Percentiles rank a stretch among this genome's conserved stretches.
Evolutionary conservation across 176 grass and related monocot species (phyloP).

Genomic region (Ampelocalamus luodianensis): DNA sequence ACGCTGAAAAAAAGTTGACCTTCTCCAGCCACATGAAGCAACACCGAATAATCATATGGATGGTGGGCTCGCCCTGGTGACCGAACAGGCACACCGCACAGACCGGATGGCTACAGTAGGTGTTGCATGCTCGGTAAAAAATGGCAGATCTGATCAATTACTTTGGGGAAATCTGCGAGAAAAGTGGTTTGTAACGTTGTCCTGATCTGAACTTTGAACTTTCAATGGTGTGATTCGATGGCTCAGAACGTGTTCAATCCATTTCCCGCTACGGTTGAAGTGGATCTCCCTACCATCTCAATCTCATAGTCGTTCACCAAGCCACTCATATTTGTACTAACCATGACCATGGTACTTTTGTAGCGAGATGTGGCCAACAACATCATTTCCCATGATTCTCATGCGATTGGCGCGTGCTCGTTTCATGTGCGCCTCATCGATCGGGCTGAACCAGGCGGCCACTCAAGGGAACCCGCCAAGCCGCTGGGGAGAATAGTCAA

Average conservation of each 20-base stretch:
- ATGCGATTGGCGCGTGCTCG: background rate
- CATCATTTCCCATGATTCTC: slow-evolving; percentile 40
- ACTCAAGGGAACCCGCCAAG: background rate
- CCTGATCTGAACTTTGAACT: background rate
- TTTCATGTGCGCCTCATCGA: background rate
- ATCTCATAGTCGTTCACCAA: background rate
- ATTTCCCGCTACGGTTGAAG: background rate
- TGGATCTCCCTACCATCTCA: background rate
- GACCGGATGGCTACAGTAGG: background rate
- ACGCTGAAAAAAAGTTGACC: background rate
- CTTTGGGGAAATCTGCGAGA: background rate
- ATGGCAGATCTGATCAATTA: background rate
- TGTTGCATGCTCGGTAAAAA: background rate
- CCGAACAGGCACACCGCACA: background rate
- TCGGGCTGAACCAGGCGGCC: background rate
- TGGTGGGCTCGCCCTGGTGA: background rate
- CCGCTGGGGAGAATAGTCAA: slow-evolving; percentile 10
- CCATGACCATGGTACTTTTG: background rate
- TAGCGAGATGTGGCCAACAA: slow-evolving; percentile 54
- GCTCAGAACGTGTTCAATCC: background rate
- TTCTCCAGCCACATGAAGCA: background rate
- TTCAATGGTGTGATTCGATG: background rate
- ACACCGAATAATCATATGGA: background rate
- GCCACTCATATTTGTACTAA: background rate
- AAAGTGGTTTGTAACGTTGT: background rate